A percentile compares a stretch with the other conserved stretches of the same genome.
Evolutionary conservation across 441 rosid species (phyloP).

Genomic region (Viola pubescens): DNA sequence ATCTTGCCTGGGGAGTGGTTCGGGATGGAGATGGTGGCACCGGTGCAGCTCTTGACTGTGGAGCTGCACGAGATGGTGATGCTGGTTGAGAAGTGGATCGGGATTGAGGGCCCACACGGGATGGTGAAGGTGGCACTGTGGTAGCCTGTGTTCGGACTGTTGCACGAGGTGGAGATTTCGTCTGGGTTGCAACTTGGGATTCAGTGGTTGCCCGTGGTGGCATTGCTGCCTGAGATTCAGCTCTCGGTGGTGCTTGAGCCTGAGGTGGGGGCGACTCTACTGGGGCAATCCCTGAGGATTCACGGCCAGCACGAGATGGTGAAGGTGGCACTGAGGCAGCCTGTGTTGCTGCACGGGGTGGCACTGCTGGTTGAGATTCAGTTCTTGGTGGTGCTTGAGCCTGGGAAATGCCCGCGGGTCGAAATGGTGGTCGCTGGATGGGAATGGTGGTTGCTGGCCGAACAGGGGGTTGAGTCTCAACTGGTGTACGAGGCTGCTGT

Average conservation of each 20-base stretch:
- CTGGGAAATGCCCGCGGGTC: slow-evolving; percentile 33
- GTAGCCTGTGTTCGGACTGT: slow-evolving; percentile 11
- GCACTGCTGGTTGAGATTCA: slow-evolving; percentile 17
- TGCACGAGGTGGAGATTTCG: slow-evolving; percentile 19
- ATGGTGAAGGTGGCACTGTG: slow-evolving; percentile 24
- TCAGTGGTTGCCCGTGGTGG: slow-evolving; percentile 18
- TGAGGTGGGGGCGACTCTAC: slow-evolving; percentile 7
- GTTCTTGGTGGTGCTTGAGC: slow-evolving; percentile 8
- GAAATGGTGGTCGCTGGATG: slow-evolving; percentile 33
- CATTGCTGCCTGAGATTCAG: slow-evolving; percentile 17
- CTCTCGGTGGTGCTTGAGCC: slow-evolving; percentile 6
- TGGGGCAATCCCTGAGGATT: too few relatives aligned
- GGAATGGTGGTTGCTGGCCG: slow-evolving; percentile 23
- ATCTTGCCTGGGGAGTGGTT: slow-evolving; percentile 20
- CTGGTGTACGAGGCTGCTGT: slow-evolving; percentile 21
- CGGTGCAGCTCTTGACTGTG: slow-evolving; percentile 12
- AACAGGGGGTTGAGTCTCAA: slow-evolving; percentile 27
- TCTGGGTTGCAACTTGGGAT: slow-evolving; percentile 16
- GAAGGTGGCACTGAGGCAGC: not conserved
- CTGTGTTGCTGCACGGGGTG: slow-evolving; percentile 16
- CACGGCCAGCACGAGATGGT: not conserved
- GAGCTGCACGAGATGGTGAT: slow-evolving; percentile 17
- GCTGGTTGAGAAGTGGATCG: slow-evolving; percentile 6
- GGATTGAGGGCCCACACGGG: slow-evolving; percentile 1
- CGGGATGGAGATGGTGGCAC: slow-evolving; percentile 23